Evolutionary conservation across 306 rosid genomes (phyloP), one percentile per base, ranked within the genome.

Genomic region (Lotus japonicus): DNA sequence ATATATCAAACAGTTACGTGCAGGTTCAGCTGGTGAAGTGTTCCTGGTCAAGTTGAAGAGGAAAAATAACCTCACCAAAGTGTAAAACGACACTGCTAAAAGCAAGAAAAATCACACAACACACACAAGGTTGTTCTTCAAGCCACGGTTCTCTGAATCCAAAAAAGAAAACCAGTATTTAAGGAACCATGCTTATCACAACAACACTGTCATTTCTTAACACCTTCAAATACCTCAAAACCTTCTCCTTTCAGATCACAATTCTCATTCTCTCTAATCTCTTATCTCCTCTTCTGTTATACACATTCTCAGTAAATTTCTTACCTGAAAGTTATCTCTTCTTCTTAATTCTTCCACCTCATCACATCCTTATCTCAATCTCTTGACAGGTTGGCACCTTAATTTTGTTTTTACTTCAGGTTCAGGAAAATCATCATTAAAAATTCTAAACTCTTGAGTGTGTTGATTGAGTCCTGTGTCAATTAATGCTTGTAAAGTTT

Each of bases 121-220:
- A 31, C n/a, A 31, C 66, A 28, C 70, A 53, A 53, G 45, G 84
- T 73, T 87, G 66, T 75, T 80, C 51, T 83, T 43, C 66, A 64
- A 21, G 33, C 79, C 86, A 89, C 86, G 96, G 73, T 83, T 85
- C 91, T 79, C 13, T 65, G 71, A 57, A 80, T 72, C 77, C 58
- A 5, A 33, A 71, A 81, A 69, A 44, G 13, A 76, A 78, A 59
- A 69, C 64, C 76, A 83, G 65, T 79, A 83, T 81, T 79, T 85
- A 82, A 76, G 77, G 61, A 18, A 17, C 49, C 60, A 67, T 60
- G 74, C 66, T 58, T 46, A 71, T 51, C 66, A 31, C 36, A 31
- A 57, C 31, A 41, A 62, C 70, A 13, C 74, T 65, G 78, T 77
- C 68, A 59, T 80, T 70, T 64, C 81, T 72, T 36, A 79, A 55